phyloP scores from a whole-genome alignment of 257 asterid genomes.

The Primulina tabacum region DNA sequence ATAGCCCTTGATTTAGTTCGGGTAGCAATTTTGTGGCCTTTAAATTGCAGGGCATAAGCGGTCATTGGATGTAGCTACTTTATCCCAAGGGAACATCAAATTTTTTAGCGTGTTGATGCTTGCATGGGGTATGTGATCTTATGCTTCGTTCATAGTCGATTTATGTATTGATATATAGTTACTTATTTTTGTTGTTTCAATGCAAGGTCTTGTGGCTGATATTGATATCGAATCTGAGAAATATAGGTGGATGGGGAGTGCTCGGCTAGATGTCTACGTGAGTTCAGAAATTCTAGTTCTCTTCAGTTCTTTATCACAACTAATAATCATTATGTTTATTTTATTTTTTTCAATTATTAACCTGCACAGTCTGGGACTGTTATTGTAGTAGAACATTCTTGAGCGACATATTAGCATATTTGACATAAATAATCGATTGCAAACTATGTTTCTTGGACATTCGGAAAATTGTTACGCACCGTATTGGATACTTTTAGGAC shows the following conservation, averaged over 20 bases:
- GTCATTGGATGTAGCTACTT: conserved; percentile 78
- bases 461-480: too few relatives aligned
- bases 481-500: not conserved
- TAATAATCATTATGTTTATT: not conserved
- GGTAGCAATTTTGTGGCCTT: conserved; percentile 16
- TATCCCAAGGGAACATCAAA: conserved; percentile 59
- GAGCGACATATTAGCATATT: not conserved
- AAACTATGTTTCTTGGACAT: not conserved
- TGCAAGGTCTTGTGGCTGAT: conserved; percentile 90
- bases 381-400: not conserved
- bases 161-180: conserved; percentile 23
- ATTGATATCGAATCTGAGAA: conserved; percentile 96
- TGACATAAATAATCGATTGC: not conserved
- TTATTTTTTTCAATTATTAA: not conserved
- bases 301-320: conserved; percentile 7
- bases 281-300: conserved; percentile 31
- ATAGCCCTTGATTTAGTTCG: conserved; percentile 6
- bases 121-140: conserved; percentile 77
- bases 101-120: conserved; percentile 84
- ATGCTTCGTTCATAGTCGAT: conserved; percentile 13
- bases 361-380: conserved; percentile 1
- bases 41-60: conserved; percentile 69
- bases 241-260: conserved; percentile 99
- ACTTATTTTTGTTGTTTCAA: conserved; percentile 18
- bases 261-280: conserved; percentile 90